Evolutionary conservation across 768 basidiomycete species (phyloP).

Genomic region (Tulasnella sp.): DNA sequence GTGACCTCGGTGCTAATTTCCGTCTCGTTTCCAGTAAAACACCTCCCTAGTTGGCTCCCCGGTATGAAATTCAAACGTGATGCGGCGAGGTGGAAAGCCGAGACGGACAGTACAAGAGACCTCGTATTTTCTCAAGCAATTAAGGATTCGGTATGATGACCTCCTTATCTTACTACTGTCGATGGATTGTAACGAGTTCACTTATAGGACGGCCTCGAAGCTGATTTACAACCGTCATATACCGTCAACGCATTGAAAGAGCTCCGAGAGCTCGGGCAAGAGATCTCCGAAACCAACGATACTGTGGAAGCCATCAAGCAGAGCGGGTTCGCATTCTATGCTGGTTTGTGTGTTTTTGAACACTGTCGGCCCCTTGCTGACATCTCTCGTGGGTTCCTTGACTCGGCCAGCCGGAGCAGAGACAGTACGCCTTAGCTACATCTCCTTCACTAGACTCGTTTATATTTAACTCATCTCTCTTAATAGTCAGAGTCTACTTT

Average conservation of each 20-base stretch:
- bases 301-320: neutral
- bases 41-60: conserved; percentile 31
- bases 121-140: neutral
- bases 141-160: neutral
- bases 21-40: conserved; percentile 7
- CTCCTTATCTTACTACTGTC: too few species aligned
- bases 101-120: neutral
- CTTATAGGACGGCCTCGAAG: neutral
- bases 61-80: conserved; percentile 29
- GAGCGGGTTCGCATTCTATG: neutral
- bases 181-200: neutral
- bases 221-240: neutral
- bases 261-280: neutral
- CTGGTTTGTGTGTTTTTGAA: neutral
- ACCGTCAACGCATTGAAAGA: neutral
- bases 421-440: neutral
- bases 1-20: neutral
- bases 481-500: conserved; percentile 7
- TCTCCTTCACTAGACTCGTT: too few species aligned
- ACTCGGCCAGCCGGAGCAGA: neutral
- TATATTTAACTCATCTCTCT: neutral
- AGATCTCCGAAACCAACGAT: neutral
- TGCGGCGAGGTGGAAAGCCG: neutral
- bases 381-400: neutral
- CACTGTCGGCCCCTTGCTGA: neutral